Evolutionary conservation across 352 stramenopile genomes (phyloP), one percentile per base, ranked within the genome.

Genomic region (Globisporangium abappressorium): DNA sequence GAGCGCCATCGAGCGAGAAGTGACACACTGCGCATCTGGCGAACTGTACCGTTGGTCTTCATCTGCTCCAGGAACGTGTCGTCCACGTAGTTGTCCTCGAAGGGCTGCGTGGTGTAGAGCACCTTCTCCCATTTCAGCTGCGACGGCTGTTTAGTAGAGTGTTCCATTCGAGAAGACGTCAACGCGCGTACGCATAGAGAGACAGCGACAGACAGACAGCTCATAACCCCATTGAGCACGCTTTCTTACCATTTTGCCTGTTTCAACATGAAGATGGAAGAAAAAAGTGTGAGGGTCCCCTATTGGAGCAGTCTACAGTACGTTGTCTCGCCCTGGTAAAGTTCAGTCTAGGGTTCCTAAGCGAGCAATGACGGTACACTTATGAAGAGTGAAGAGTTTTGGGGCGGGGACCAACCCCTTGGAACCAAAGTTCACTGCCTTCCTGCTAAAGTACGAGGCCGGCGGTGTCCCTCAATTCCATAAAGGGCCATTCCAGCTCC

Each of bases 41-140:
- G 15, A 8, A 51, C 57, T 75, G 60, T 70, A 96, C 91, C 80
- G 68, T 97, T 97, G 15, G 90, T 97, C 61, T 87, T 88, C 68
- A 97, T 87, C 71, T 97, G 89, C 72, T 94, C 83, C 33, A 98
- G 79, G 74, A 98, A 98, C 30, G 84, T 91, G 59, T 85, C 75
- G 63, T 93, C 85, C 57, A 98, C 91, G 74, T 97, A 94, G 72
- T 96, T 95, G 77, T 98, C 92, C 34, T 92, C 85, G 70, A 93
- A 97, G 0, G 85, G 87, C 76, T 98, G 92, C 57, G 78, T 68
- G 49, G 89, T 84, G 69, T 95, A 98, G 56, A 98, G 77, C 22
- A 97, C 89, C 75, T 96, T 97, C 55, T 85, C 77, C 91, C 91
- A 97, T 26, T 67, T 71, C 9, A 51, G 18, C 12, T 53, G 56